Conservation (phyloP, 306 rosid genomes). For the Citrullus mucosospermus region DNA sequence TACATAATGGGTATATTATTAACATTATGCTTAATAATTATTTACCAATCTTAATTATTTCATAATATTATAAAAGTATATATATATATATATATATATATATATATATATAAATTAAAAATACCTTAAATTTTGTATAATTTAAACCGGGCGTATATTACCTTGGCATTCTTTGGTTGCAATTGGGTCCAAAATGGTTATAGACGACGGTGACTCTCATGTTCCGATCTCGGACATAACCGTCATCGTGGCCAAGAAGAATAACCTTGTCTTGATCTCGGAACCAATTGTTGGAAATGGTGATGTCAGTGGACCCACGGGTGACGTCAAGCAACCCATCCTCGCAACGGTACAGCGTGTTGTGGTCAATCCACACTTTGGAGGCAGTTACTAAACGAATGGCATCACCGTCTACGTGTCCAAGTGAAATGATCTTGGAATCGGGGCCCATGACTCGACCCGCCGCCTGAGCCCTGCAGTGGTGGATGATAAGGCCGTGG, state of each 20-base stretch:
- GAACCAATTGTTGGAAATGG: slow-evolving; percentile 36
- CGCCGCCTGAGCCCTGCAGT: slow-evolving; percentile 21
- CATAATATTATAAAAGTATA: too few relatives aligned
- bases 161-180: slow-evolving; percentile 45
- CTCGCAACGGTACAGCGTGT: slow-evolving; percentile 23
- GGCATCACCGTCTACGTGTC: slow-evolving; percentile 31
- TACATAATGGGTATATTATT: background rate
- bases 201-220: slow-evolving; percentile 28
- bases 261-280: slow-evolving; percentile 34
- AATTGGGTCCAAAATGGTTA: slow-evolving; percentile 36
- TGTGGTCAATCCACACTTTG: slow-evolving; percentile 39
- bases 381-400: slow-evolving; percentile 21
- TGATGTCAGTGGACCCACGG: slow-evolving; percentile 27
- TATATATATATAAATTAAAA: too few relatives aligned
- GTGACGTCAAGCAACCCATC: slow-evolving; percentile 35
- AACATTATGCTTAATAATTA: too few relatives aligned
- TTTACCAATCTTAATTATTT: too few relatives aligned
- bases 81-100: too few relatives aligned
- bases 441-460: slow-evolving; percentile 18
- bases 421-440: slow-evolving; percentile 8
- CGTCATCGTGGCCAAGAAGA: slow-evolving; percentile 38
- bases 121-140: too few relatives aligned
- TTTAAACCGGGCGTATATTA: too few relatives aligned
- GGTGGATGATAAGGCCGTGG: slow-evolving; percentile 31
- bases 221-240: slow-evolving; percentile 16